Evolutionary conservation across 331 rosid species (phyloP), one percentile per base, ranked within the genome.

Genomic region (Pyrus hybrid): DNA sequence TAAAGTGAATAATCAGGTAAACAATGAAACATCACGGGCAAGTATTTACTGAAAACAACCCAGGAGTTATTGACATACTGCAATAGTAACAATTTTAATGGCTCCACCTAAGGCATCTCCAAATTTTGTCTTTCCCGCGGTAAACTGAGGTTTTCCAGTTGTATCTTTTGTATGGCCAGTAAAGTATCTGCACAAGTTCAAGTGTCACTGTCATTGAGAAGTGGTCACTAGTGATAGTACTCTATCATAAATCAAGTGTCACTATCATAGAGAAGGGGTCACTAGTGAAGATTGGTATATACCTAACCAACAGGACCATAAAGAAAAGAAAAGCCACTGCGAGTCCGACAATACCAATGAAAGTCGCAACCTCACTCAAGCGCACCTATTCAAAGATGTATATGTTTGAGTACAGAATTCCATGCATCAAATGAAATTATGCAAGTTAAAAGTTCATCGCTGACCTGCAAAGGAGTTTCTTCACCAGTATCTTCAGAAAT

Each of bases 391-490:
- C 80, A 56, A 62, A 77, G 63, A 67, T 75, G 68, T 60, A 17
- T 9, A 79, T 47, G 21, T 71, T 68, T 84, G 53, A 83, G 66
- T 66, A 74, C 12, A 60, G 5, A 20, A 58, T 64, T 41, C 47
- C 63, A 53, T 32, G n/a, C 13, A 21, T 3, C 51, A 74, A 68
- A 67, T 22, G 63, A 47, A 33, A 23, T 30, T 32, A 45, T 14
- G 25, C 61, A 79, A 20, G 12, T 6, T 17, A 47, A 47, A 7
- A 69, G 33, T 63, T 63, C 43, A 51, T 7, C 18, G 37, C 82
- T 53, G 57, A 92, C 99, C 98, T 95, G 99, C 88, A 95, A 85
- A 14, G 99, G 99, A 81, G 99, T 95, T 87, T 95, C 99, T 84
- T 95, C 98, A 70, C 99, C 99, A 22, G 86, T 91, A 85, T 95